Evolutionary conservation across 2,329 filamentous ascomycete species (phyloP), one percentile per base, ranked within the genome.

Genomic region (Ceratocystis ficicola): DNA sequence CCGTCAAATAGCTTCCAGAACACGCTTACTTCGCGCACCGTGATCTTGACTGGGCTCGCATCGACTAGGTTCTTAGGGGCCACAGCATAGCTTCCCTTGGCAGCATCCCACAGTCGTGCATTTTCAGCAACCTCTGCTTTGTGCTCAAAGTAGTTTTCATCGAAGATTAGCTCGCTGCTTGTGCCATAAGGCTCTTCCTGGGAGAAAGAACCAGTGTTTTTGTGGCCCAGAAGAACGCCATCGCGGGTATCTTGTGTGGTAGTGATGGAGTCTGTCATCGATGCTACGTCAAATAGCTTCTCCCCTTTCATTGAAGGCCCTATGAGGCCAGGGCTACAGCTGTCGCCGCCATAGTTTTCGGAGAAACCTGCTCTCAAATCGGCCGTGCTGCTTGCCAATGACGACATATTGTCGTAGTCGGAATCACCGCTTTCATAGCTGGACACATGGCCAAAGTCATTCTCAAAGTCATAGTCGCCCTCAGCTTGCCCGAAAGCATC

Each of bases 1-100:
- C 94, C 94, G 77, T 99, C 94, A 74, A 94, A 96, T 0, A 99
- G 78, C 72, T 99, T 95, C 94, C 94, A 99, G 68, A 97, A 96
- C 63, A 96, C 78, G 73, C 97, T 90, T 5, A 96, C 86, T 72
- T 96, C 90, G 30, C 89, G 86, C 17, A 97, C 82, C 4, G 85
- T 85, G 2, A 96, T 80, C 69, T 85, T 86, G 15, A 99, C 76
- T 5, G 93, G 90, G 68, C 87, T 89, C 64, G 80, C 80, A 48
- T 80, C 79, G 7, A 86, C 78, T 68, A 86, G 84, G 8, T 77
- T 74, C 62, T 83, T 79, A 55, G 87, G 86, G 0, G 83, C 81
- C 52, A 81, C 78, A 65, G 88, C 86, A 70, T 94, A 94, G 1
- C 82, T 84, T 70, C 93, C 92, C 69, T 83, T 85, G 1, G 80